Percentiles rank a stretch among this genome's conserved stretches.
Conservation (phyloP, 2,329 filamentous ascomycete genomes). For the Neofusicoccum ribis region DNA sequence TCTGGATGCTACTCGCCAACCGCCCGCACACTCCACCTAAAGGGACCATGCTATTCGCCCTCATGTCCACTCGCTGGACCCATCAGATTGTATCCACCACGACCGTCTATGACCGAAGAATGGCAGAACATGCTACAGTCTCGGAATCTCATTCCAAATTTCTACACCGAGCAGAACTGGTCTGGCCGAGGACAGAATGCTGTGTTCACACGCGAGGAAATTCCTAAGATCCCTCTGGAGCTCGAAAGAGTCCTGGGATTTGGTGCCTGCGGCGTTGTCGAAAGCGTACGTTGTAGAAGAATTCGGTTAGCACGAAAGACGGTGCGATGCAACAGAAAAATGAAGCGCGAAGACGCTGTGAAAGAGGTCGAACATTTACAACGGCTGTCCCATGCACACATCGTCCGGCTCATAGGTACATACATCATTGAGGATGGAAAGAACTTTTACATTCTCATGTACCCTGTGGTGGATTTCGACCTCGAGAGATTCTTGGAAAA, state of each 20-base stretch:
- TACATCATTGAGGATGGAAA: conserved; percentile 25
- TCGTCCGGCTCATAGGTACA: conserved; percentile 23
- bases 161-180: neutral
- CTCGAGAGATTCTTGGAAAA: conserved; percentile 18
- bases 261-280: conserved; percentile 22
- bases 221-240: neutral
- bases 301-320: conserved; percentile 28
- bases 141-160: too few species aligned
- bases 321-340: conserved; percentile 20
- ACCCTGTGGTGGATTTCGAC: neutral
- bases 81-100: too few species aligned
- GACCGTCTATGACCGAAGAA: too few species aligned
- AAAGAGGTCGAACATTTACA: conserved; percentile 37
- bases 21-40: too few species aligned
- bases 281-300: conserved; percentile 24
- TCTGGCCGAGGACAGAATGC: conserved; percentile 8
- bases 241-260: conserved; percentile 13
- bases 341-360: conserved; percentile 25
- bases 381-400: conserved; percentile 29
- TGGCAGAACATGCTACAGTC: too few species aligned
- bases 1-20: too few species aligned
- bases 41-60: too few species aligned
- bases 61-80: too few species aligned
- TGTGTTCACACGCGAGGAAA: neutral
- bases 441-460: neutral